A percentile compares a stretch with the other conserved stretches of the same genome.
Conservation (phyloP, 2,329 filamentous ascomycete species). For the Fusarium fracticaudum region DNA sequence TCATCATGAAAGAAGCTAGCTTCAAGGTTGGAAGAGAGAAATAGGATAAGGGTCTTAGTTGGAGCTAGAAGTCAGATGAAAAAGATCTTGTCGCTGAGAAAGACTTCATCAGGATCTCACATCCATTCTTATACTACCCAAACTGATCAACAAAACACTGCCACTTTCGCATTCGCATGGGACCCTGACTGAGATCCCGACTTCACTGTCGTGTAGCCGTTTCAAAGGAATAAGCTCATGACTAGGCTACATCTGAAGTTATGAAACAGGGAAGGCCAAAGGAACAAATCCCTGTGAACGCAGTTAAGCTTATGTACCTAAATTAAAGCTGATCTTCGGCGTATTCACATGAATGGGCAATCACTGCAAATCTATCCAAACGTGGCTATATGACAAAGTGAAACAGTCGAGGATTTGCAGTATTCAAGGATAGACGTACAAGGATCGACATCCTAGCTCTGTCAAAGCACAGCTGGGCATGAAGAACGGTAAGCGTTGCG, state of each 20-base stretch:
- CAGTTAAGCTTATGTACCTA: not conserved
- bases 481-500: not conserved
- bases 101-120: not conserved
- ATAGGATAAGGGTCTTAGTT: too few relatives aligned
- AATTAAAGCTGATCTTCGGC: too few relatives aligned
- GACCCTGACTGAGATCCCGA: not conserved
- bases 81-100: not conserved
- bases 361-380: not conserved
- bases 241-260: not conserved
- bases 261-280: not conserved
- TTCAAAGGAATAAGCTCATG: not conserved
- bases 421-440: not conserved
- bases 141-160: not conserved
- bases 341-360: not conserved
- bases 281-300: not conserved
- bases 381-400: not conserved
- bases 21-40: not conserved
- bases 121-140: not conserved
- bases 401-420: not conserved
- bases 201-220: not conserved
- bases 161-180: slow-evolving; percentile 2
- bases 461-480: not conserved
- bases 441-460: too few relatives aligned
- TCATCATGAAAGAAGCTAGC: not conserved
- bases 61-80: too few relatives aligned